phyloP scores from a whole-genome alignment of 495 filamentous ascomycete genomes.

The Lasiosphaeria miniovina region DNA sequence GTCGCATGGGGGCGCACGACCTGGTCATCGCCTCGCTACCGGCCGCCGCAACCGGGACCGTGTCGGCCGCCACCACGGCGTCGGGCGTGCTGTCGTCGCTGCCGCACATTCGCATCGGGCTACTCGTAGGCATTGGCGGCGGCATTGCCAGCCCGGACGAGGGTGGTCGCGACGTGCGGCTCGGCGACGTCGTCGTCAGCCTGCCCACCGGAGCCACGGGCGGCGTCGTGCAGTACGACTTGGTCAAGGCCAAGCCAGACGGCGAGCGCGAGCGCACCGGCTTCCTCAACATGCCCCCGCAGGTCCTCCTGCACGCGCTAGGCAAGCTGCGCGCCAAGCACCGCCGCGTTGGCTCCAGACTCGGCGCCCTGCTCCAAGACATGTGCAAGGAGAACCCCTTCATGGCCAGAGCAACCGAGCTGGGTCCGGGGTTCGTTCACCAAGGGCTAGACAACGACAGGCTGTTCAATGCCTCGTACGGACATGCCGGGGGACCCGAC shows the following conservation, averaged over 20 bases:
- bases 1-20: slow-evolving; percentile 42
- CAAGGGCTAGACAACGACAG: slow-evolving; percentile 13
- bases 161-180: slow-evolving; percentile 28
- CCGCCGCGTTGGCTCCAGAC: not conserved
- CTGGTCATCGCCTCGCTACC: slow-evolving; percentile 36
- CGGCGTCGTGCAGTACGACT: slow-evolving; percentile 41
- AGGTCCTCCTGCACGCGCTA: slow-evolving; percentile 7
- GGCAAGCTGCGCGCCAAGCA: slow-evolving; percentile 23
- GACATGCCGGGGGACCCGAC: slow-evolving; percentile 10
- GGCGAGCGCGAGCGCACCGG: slow-evolving; percentile 22
- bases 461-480: slow-evolving; percentile 21
- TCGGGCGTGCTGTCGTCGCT: slow-evolving; percentile 37
- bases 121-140: slow-evolving; percentile 51
- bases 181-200: slow-evolving; percentile 47
- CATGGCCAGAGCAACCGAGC: slow-evolving; percentile 2
- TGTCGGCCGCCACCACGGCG: slow-evolving; percentile 29
- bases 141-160: slow-evolving; percentile 32
- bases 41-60: slow-evolving; percentile 33
- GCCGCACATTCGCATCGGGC: slow-evolving; percentile 35
- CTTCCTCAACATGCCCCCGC: slow-evolving; percentile 29
- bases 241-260: slow-evolving; percentile 25
- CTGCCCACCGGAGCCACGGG: slow-evolving; percentile 18
- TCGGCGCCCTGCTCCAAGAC: slow-evolving; percentile 8
- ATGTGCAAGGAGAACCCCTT: slow-evolving; percentile 9
- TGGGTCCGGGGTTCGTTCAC: slow-evolving; percentile 10